Conservation (phyloP, 345 rosid species). For the Noccaea bulbosa region DNA sequence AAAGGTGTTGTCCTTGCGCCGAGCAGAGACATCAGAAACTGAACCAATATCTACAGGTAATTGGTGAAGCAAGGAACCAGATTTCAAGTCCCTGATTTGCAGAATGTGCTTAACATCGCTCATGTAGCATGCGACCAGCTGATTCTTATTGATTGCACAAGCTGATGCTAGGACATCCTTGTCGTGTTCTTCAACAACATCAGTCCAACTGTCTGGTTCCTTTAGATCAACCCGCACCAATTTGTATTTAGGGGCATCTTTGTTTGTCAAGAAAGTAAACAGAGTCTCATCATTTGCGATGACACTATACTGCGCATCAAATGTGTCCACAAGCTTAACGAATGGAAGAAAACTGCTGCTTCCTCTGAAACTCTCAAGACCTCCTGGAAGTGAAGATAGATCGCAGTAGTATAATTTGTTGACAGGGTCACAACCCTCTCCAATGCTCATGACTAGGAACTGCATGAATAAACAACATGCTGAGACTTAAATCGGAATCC, state of each 20-base stretch:
- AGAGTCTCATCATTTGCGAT: conserved; percentile 75
- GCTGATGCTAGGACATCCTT: conserved; percentile 84
- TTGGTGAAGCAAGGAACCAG: conserved; percentile 77
- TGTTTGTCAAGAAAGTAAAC: conserved; percentile 81
- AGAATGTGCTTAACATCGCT: conserved; percentile 81
- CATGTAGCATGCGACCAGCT: conserved; percentile 77
- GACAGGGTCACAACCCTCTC: conserved; percentile 75
- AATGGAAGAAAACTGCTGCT: conserved; percentile 65
- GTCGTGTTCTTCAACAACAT: conserved; percentile 72
- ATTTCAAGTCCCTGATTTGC: conserved; percentile 79
- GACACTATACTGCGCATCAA: conserved; percentile 68
- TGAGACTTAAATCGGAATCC: neutral
- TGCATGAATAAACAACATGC: conserved; percentile 47
- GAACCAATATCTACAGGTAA: conserved; percentile 84
- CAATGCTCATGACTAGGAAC: conserved; percentile 65
- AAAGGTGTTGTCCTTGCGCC: conserved; percentile 59
- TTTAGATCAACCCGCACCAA: conserved; percentile 78
- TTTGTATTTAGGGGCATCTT: conserved; percentile 86
- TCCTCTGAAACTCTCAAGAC: conserved; percentile 70
- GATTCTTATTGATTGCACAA: conserved; percentile 64
- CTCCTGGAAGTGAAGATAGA: conserved; percentile 63
- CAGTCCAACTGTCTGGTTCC: conserved; percentile 74
- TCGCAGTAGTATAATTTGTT: conserved; percentile 86
- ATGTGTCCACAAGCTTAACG: conserved; percentile 67
- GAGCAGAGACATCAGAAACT: conserved; percentile 65